Evolutionary conservation across 352 stramenopile genomes (phyloP), one percentile per base, ranked within the genome.

Genomic region (Pythium monospermum): DNA sequence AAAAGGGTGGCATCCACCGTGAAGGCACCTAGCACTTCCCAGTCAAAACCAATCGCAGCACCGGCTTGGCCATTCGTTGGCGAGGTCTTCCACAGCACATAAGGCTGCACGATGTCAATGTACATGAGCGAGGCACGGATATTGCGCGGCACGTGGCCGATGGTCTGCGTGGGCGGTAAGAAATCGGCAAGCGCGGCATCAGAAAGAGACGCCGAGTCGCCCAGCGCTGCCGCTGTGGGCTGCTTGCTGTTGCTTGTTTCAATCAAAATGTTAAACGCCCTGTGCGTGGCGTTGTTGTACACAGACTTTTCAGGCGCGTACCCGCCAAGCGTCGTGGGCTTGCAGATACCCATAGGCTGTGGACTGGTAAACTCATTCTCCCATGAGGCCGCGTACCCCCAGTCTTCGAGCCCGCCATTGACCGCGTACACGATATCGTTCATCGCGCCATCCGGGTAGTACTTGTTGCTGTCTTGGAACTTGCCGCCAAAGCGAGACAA

Each of bases 401-500:
- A 98, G 69, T 99, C 95, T 68, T 99, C 94, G 89, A 98, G 98
- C 6, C 92, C 94, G 40, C 95, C 96, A 27, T 91, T 57, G 21
- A 99, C 94, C 6, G 84, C 83, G 64, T 99, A 98, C 7, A 99
- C 87, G 13, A 97, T 74, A 39, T 96, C 79, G 73, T 98, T 98
- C 85, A 98, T 98, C 1, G 72, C 66, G 12, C 74, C 76, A 25
- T 75, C 62, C 2, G 61, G 69, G 57, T 94, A 95, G 49, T 79
- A 82, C 23, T 57, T 61, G 10, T 58, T 58, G 37, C 64, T 70
- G n/a, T 77, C 70, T 49, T 73, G 55, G 57, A 92, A 91, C 22
- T 64, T 73, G 31, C 80, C 84, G n/a, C 71, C 84, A 30, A 74
- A 91, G 12, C 66, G 66, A 18, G 73, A 81, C 63, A 96, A 82